Percentiles rank a stretch among this genome's conserved stretches.
Evolutionary conservation across 2,329 filamentous ascomycete genomes (phyloP).

Genomic region (Colletotrichum caudatum): DNA sequence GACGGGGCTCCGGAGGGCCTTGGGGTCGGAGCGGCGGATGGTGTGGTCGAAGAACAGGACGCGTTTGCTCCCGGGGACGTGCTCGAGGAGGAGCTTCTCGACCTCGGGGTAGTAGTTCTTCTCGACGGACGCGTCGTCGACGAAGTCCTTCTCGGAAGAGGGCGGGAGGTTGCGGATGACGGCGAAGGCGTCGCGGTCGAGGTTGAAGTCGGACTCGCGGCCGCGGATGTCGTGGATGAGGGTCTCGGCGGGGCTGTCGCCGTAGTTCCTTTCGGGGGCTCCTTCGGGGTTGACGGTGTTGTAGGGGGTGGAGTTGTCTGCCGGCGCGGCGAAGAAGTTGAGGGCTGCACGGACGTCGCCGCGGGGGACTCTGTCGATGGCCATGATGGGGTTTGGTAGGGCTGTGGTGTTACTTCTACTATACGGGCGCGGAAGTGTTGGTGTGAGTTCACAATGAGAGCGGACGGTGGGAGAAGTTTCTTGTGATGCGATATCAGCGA

Average conservation of each 20-base stretch:
- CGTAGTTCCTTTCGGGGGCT: slow-evolving; percentile 74
- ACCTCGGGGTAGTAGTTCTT: slow-evolving; percentile 87
- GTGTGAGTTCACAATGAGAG: not conserved
- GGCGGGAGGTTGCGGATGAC: slow-evolving; percentile 69
- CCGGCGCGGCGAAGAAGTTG: slow-evolving; percentile 73
- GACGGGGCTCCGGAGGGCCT: slow-evolving; percentile 76
- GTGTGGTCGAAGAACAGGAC: slow-evolving; percentile 90
- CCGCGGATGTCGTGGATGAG: slow-evolving; percentile 80
- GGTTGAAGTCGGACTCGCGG: slow-evolving; percentile 71
- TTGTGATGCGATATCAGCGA: not conserved
- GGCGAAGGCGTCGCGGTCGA: slow-evolving; percentile 82
- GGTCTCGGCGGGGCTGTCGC: slow-evolving; percentile 62
- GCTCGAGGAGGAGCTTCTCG: slow-evolving; percentile 74
- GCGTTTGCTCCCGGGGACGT: slow-evolving; percentile 73
- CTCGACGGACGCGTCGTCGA: slow-evolving; percentile 76
- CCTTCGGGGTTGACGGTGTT: slow-evolving; percentile 77
- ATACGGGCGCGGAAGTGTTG: not conserved
- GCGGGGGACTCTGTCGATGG: slow-evolving; percentile 59
- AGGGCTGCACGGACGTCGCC: slow-evolving; percentile 73
- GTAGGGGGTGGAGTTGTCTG: slow-evolving; percentile 70
- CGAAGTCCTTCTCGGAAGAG: slow-evolving; percentile 70
- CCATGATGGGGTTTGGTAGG: slow-evolving; percentile 48
- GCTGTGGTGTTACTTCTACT: not conserved
- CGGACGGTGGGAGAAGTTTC: too few species aligned
- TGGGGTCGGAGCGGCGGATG: slow-evolving; percentile 74